Evolutionary conservation across 768 basidiomycete genomes (phyloP).

Genomic region (Cytidiella melzeri): DNA sequence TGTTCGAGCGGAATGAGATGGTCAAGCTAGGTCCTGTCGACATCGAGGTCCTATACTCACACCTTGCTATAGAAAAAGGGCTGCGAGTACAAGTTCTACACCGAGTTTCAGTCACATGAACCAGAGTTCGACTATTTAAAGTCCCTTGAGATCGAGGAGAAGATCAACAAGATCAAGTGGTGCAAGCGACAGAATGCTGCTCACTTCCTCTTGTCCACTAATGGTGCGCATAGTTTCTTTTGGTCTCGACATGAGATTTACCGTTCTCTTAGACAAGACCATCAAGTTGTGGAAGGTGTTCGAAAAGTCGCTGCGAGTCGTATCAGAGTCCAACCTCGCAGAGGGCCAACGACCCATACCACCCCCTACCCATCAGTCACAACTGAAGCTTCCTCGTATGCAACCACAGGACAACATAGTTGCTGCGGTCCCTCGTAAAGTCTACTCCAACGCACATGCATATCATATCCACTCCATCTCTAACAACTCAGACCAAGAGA

Average conservation of each 20-base stretch:
- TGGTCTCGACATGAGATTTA: constrained; percentile 5
- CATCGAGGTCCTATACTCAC: constrained; percentile 5
- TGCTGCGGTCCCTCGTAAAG: constrained; percentile 96
- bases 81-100: constrained; percentile 99
- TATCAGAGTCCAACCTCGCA: constrained; percentile 92
- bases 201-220: constrained; percentile 95
- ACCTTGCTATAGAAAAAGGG: constrained; percentile 78
- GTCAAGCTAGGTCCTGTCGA: constrained; percentile 38
- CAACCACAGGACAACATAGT: constrained; percentile 95
- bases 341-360: constrained; percentile 71
- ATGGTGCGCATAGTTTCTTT: constrained; percentile 52
- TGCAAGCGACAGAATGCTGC: constrained; percentile 97
- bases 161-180: constrained; percentile 99
- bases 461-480: constrained; percentile 99
- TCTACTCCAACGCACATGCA: constrained; percentile 98
- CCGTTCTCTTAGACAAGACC: constrained; percentile 78
- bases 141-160: constrained; percentile 99
- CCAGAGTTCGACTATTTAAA: constrained; percentile 99
- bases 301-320: constrained; percentile 92
- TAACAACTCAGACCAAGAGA: constrained; percentile 99
- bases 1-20: constrained; percentile 98
- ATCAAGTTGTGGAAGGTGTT: constrained; percentile 99
- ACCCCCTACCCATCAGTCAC: constrained; percentile 48
- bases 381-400: constrained; percentile 87
- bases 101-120: constrained; percentile 99